Conservation (phyloP, 306 rosid species). For the Pyrus communis region DNA sequence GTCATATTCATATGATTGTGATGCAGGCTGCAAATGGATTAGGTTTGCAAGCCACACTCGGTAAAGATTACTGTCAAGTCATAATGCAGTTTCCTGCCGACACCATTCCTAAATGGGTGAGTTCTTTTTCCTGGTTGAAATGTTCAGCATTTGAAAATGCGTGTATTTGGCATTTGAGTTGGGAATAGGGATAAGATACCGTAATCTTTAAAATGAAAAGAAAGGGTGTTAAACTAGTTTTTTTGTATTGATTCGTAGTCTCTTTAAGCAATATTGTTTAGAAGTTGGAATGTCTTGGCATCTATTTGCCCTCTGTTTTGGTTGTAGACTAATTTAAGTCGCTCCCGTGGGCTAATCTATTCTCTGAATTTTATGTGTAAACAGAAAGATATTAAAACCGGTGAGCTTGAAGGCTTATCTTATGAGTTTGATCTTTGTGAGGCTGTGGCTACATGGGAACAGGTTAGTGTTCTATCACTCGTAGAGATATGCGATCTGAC, state of each 20-base stretch:
- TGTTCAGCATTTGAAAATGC: not conserved
- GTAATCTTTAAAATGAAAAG: not conserved
- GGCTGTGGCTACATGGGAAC: conserved; percentile 98
- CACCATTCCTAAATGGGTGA: conserved; percentile 94
- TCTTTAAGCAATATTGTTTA: not conserved
- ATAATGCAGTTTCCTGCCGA: conserved; percentile 61
- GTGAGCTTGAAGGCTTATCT: conserved; percentile 82
- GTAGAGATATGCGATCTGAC: not conserved
- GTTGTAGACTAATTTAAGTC: not conserved
- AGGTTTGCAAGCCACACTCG: conserved; percentile 55
- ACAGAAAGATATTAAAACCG: conserved; percentile 88
- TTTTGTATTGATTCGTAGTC: not conserved
- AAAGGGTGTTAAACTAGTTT: not conserved
- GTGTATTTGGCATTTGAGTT: not conserved
- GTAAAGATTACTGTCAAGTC: conserved; percentile 60
- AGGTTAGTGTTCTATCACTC: conserved; percentile 33
- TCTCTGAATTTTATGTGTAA: conserved; percentile 20
- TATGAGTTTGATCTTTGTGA: conserved; percentile 87
- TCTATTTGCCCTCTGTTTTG: not conserved
- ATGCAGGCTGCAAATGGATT: conserved; percentile 84
- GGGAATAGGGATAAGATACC: not conserved
- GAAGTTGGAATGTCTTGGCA: not conserved
- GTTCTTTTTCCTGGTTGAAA: conserved; percentile 1
- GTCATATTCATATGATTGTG: conserved; percentile 1
- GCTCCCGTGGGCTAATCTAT: not conserved